Evolutionary conservation across 1,139 yeast genomes (phyloP), one percentile per base, ranked within the genome.

Genomic region (Protomyces pachydermus): DNA sequence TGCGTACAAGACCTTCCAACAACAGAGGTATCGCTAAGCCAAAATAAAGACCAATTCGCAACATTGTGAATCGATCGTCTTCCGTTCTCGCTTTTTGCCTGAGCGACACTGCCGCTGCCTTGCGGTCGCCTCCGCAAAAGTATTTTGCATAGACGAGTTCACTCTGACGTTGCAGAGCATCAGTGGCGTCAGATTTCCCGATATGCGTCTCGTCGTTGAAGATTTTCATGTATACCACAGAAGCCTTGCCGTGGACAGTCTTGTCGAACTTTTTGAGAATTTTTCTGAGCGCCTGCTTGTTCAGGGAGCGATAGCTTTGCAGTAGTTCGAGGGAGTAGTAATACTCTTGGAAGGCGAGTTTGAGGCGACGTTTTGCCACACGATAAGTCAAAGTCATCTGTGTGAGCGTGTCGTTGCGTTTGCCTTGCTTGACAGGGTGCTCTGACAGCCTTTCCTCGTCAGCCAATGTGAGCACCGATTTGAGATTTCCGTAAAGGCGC

Each of bases 181-280:
- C 95, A 34, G 87, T 71, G 12, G 84, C 79, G 66, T 85, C 90
- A 69, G 90, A 84, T 6, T 85, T 81, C 56, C 81, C 81, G 72
- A 88, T 87, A 70, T 85, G 81, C 9, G 84, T 74, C 20, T 58
- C 52, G 1, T 75, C 71, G 56, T 80, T 78, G 12, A 88, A 81
- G 66, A 81, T 82, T 32, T 79, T 80, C 86, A 89, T 82, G 72
- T 86, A 91, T 1, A 73, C 70, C 0, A 77, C 75, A 35, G 85
- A 78, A 20, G 84, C 76, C 1, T 77, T 70, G 3, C 84, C 79
- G 18, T 77, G 74, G 18, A 87, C 80, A 3, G 86, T 79, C 71
- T 93, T 93, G 75, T 93, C 98, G 72, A 83, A 91, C 74, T 93
- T 93, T 72, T 93, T 93, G 64, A 91, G 80, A 72, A 93, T 85